Evolutionary conservation across 768 basidiomycete genomes (phyloP).

Genomic region (Tulasnella sp.): DNA sequence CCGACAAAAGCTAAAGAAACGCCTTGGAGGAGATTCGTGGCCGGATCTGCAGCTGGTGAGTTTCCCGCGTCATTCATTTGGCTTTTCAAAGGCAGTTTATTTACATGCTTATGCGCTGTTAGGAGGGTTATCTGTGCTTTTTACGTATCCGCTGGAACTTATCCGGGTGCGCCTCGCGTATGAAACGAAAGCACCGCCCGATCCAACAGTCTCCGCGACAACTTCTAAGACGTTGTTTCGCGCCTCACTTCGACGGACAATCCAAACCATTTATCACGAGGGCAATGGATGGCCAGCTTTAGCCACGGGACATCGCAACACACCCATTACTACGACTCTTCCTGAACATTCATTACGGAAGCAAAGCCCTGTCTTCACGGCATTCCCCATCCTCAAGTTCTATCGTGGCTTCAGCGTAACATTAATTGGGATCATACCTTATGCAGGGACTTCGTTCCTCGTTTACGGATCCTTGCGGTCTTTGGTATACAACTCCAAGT

Average conservation of each 20-base stretch:
- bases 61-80: conserved; percentile 15
- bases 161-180: conserved; percentile 94
- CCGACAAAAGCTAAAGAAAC: conserved; percentile 72
- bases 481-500: conserved; percentile 29
- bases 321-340: conserved; percentile 21
- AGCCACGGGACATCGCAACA: conserved; percentile 20
- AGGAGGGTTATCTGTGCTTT: conserved; percentile 79
- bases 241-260: conserved; percentile 38
- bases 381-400: conserved; percentile 74
- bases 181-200: conserved; percentile 40
- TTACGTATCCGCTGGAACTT: conserved; percentile 92
- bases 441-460: conserved; percentile 90
- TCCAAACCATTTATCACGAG: conserved; percentile 56
- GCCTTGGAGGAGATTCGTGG: conserved; percentile 64
- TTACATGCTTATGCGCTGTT: not conserved
- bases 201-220: conserved; percentile 38
- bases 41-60: conserved; percentile 80
- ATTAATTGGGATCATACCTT: conserved; percentile 84
- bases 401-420: conserved; percentile 97
- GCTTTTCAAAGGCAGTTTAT: not conserved
- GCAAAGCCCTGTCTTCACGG: conserved; percentile 36
- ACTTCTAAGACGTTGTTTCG: conserved; percentile 25
- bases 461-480: conserved; percentile 60
- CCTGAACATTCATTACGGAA: conserved; percentile 25
- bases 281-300: conserved; percentile 26